Evolutionary conservation across 2,329 filamentous ascomycete species (phyloP).

Genomic region (Sporothrix variecibatus): DNA sequence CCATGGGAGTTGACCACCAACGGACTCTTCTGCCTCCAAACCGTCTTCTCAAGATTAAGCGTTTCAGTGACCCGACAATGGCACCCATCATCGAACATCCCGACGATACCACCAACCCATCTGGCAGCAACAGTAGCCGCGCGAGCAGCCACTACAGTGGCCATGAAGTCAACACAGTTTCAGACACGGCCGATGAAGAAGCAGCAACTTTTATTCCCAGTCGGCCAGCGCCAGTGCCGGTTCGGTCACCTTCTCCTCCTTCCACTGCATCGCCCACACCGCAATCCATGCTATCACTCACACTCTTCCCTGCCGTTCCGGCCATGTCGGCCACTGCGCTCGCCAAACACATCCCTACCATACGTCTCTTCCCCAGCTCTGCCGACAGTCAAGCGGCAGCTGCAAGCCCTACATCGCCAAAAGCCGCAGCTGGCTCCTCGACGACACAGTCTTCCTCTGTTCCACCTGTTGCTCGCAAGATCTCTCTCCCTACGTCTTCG

Average conservation of each 20-base stretch:
- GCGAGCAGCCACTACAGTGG: slow-evolving; percentile 15
- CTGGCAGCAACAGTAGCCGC: slow-evolving; percentile 9
- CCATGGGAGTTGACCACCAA: neutral
- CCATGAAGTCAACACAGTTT: neutral
- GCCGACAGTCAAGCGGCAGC: neutral
- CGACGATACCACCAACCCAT: slow-evolving; percentile 16
- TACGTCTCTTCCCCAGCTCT: slow-evolving; percentile 27
- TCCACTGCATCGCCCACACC: neutral
- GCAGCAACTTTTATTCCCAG: slow-evolving; percentile 18
- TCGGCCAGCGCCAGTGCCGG: slow-evolving; percentile 16
- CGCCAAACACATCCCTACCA: slow-evolving; percentile 23
- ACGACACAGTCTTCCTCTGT: neutral
- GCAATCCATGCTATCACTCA: neutral
- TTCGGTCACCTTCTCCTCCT: neutral
- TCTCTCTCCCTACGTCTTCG: neutral
- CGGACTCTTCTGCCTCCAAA: slow-evolving; percentile 9
- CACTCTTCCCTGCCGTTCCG: neutral
- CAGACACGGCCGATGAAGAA: neutral
- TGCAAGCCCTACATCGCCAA: neutral
- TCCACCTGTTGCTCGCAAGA: neutral
- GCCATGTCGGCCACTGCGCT: neutral
- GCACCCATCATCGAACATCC: slow-evolving; percentile 29
- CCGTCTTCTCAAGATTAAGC: slow-evolving; percentile 24
- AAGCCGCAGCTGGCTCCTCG: neutral
- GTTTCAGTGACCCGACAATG: slow-evolving; percentile 28